phyloP scores from a whole-genome alignment of 31 red algal genomes.

The Porphyra umbilicalis region DNA sequence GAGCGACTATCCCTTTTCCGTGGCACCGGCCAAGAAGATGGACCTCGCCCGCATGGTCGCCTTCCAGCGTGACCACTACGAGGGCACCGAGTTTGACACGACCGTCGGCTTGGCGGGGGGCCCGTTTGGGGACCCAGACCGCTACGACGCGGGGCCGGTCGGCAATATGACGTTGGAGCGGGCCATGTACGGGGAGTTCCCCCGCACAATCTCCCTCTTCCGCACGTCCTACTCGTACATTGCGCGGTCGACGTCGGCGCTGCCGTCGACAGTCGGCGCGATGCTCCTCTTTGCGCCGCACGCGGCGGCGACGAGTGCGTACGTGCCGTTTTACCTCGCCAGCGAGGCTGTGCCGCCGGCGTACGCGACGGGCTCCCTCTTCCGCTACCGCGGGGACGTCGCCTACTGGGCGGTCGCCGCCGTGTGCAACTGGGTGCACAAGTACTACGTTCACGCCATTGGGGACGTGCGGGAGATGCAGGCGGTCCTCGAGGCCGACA shows the following conservation, averaged over 20 bases:
- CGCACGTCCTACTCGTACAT: constrained; percentile 42
- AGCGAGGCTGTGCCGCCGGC: constrained; percentile 10
- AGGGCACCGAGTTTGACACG: constrained; percentile 43
- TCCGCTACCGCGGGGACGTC: constrained; percentile 34
- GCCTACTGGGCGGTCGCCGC: constrained; percentile 40
- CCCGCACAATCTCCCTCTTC: constrained; percentile 35
- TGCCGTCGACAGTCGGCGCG: constrained; percentile 24
- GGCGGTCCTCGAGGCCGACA: constrained; percentile 17
- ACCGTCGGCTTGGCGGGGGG: constrained; percentile 29
- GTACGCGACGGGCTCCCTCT: constrained; percentile 30
- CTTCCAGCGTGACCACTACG: constrained; percentile 56
- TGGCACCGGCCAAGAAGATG: constrained; percentile 16
- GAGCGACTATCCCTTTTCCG: constrained; percentile 49
- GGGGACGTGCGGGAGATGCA: constrained; percentile 24
- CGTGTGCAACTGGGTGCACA: constrained; percentile 49
- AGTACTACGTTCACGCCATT: constrained; percentile 18
- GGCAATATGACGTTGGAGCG: constrained; percentile 12
- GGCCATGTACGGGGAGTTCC: constrained; percentile 40
- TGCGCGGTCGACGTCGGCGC: constrained; percentile 11
- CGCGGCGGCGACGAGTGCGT: constrained; percentile 26
- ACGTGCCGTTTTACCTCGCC: constrained; percentile 38
- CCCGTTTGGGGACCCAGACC: constrained; percentile 50
- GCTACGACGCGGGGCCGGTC: constrained; percentile 35
- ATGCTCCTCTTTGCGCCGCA: constrained; percentile 45
- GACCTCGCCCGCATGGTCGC: constrained; percentile 18